phyloP scores from a whole-genome alignment of 352 stramenopile genomes.

The Phytophthora crassamura region DNA sequence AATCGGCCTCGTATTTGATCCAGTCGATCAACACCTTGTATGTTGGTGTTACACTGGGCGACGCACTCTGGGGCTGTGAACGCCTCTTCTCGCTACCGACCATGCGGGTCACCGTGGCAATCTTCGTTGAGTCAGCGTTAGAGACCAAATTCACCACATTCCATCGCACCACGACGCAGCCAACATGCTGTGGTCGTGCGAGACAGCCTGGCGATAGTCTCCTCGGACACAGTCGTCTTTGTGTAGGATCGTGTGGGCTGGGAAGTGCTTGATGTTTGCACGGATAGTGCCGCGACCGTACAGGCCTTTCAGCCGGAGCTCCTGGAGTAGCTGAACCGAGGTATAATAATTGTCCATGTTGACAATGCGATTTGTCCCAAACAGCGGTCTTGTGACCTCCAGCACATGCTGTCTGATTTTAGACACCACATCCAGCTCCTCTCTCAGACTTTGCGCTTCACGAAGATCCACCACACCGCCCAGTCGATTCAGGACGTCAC shows the following conservation, averaged over 20 bases:
- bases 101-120: neutral
- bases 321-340: slow-evolving; percentile 2
- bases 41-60: slow-evolving; percentile 3
- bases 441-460: neutral
- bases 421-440: neutral
- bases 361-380: slow-evolving; percentile 4
- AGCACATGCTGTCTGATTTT: slow-evolving; percentile 8
- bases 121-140: slow-evolving; percentile 1
- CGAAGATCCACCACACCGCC: neutral
- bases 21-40: neutral
- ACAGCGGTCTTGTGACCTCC: slow-evolving; percentile 3
- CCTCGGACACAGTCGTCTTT: slow-evolving; percentile 7
- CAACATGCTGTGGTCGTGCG: slow-evolving; percentile 12
- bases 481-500: neutral
- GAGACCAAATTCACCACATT: slow-evolving; percentile 2
- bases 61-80: neutral
- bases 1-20: neutral
- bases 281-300: slow-evolving; percentile 3
- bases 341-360: slow-evolving; percentile 13
- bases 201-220: slow-evolving; percentile 5
- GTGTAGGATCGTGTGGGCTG: slow-evolving; percentile 1
- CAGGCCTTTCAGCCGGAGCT: neutral
- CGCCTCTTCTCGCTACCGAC: slow-evolving; percentile 1
- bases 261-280: neutral
- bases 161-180: slow-evolving; percentile 9